Evolutionary conservation across 108 stramenopile species (phyloP).

Genomic region (Cylindrotheca fusiformis): DNA sequence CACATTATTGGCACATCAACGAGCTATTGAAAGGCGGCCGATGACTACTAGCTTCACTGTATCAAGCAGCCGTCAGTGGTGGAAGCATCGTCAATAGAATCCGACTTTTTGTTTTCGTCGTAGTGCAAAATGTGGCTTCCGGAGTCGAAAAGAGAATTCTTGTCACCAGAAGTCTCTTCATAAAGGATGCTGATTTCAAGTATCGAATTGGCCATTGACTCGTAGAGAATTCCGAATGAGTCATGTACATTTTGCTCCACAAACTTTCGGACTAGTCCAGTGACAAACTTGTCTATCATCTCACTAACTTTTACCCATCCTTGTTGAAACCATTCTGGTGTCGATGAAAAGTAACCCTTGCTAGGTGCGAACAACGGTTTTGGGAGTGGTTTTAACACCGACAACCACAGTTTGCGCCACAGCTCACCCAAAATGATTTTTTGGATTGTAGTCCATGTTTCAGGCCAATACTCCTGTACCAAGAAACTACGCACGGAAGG

Average conservation of each 20-base stretch:
- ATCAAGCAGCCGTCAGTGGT: neutral
- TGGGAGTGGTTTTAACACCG: slow-evolving; percentile 4
- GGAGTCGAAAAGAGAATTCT: neutral
- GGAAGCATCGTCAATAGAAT: slow-evolving; percentile 1
- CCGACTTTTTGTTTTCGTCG: neutral
- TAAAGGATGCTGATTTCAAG: slow-evolving; percentile 2
- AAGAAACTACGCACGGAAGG: neutral
- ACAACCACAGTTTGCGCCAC: slow-evolving; percentile 26
- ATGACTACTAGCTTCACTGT: neutral
- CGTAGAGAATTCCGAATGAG: neutral
- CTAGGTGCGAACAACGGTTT: neutral
- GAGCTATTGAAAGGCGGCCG: no score
- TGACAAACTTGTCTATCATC: slow-evolving; percentile 4
- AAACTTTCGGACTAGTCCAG: neutral
- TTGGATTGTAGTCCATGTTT: slow-evolving; percentile 8
- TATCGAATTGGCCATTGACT: neutral
- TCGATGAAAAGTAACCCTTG: slow-evolving; percentile 4
- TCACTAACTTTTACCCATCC: neutral
- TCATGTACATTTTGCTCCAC: slow-evolving; percentile 5
- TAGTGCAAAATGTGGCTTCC: neutral
- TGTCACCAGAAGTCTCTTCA: neutral
- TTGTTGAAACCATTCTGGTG: slow-evolving; percentile 5
- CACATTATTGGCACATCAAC: no score
- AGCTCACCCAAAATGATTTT: slow-evolving; percentile 17
- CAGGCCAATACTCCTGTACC: slow-evolving; percentile 6